These are phyloP conservation scores for Colletotrichum tropicicola DNA, from an alignment of 2,329 filamentous ascomycete genomes.

Conservation along the genomic window DNA sequence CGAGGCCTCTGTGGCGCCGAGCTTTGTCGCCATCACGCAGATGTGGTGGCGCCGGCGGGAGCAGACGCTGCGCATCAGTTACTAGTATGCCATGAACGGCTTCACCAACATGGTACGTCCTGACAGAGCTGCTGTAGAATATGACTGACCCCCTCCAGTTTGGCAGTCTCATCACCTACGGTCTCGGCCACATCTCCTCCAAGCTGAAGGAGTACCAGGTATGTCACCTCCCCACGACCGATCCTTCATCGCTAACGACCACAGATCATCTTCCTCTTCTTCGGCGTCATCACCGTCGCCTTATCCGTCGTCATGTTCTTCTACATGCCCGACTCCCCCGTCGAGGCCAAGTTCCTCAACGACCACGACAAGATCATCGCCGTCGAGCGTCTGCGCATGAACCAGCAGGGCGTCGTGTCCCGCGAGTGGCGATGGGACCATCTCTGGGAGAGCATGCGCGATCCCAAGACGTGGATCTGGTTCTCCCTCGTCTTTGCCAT, in stretches of 20 bases:
- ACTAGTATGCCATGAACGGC: constrained; percentile 43
- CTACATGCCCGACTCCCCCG: constrained; percentile 72
- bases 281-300: constrained; percentile 58
- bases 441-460: constrained; percentile 46
- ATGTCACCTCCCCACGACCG: background rate
- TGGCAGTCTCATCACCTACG: constrained; percentile 65
- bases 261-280: constrained; percentile 63
- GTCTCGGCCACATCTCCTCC: constrained; percentile 58
- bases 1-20: constrained; percentile 58
- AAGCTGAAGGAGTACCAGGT: constrained; percentile 57
- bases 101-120: constrained; percentile 31
- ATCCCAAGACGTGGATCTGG: constrained; percentile 54
- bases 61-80: constrained; percentile 41
- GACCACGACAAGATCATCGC: constrained; percentile 66
- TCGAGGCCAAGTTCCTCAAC: constrained; percentile 65
- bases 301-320: constrained; percentile 59
- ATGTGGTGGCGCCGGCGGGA: constrained; percentile 47
- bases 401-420: constrained; percentile 54
- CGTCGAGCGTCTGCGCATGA: constrained; percentile 63
- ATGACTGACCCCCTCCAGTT: constrained; percentile 41
- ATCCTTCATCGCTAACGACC: background rate
- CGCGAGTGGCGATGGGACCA: constrained; percentile 52
- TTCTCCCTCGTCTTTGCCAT: constrained; percentile 59
- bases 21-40: constrained; percentile 57
- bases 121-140: background rate